A percentile compares a stretch with the other conserved stretches of the same genome.
These are phyloP conservation scores for Cercospora beticola DNA, from an alignment of 2,329 filamentous ascomycete species.

Conservation along the genomic window DNA sequence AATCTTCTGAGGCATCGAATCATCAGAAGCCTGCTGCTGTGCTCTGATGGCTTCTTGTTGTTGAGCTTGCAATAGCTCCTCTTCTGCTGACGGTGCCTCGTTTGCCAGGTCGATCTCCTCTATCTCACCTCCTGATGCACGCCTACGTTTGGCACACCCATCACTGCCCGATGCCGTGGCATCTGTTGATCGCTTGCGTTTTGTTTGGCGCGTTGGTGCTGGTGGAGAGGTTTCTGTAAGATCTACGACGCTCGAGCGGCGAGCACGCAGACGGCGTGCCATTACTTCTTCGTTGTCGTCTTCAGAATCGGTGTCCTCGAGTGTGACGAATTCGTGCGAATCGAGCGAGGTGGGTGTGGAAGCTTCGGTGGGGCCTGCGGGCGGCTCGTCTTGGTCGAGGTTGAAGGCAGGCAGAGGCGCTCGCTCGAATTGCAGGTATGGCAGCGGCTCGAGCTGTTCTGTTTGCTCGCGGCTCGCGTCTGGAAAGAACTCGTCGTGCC, in stretches of 20 bases:
- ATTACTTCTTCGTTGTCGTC: conserved; percentile 5
- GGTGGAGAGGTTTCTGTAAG: conserved; percentile 15
- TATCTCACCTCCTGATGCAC: conserved; percentile 5
- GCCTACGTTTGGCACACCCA: not conserved
- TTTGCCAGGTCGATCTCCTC: conserved; percentile 26
- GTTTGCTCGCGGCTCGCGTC: not conserved
- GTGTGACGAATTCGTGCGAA: conserved; percentile 24
- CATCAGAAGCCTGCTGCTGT: conserved; percentile 28
- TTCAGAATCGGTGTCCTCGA: conserved; percentile 22
- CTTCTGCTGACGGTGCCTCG: conserved; percentile 32
- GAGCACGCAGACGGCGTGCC: not conserved
- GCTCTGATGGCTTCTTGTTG: conserved; percentile 28
- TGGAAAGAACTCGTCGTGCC: not conserved
- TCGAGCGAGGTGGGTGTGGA: conserved; percentile 3
- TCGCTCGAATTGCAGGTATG: not conserved
- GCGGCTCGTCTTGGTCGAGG: not conserved
- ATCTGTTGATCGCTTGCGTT: conserved; percentile 17
- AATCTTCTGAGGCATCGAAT: conserved; percentile 38
- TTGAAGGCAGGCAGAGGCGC: not conserved
- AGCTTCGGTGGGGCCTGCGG: not conserved
- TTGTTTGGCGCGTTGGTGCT: conserved; percentile 12
- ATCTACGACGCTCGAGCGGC: conserved; percentile 18
- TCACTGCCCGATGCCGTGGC: not conserved
- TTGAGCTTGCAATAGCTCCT: conserved; percentile 38
- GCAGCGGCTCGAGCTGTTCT: not conserved